Evolutionary conservation across 768 basidiomycete genomes (phyloP).

Genomic region (Gyrodon lividus): DNA sequence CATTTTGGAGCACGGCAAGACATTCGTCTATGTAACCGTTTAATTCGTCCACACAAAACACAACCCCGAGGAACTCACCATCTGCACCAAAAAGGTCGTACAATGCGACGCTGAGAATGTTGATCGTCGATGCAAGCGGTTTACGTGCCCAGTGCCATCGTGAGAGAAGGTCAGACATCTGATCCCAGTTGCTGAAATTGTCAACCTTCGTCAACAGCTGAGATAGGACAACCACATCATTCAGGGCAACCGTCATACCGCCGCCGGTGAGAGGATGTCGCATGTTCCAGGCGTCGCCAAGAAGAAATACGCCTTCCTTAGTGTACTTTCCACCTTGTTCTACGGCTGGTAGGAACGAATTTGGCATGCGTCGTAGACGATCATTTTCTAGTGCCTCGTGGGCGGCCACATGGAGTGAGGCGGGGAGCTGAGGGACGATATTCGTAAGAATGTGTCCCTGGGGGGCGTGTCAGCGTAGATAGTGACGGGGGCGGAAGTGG

Average conservation of each 20-base stretch:
- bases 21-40: conserved; percentile 49
- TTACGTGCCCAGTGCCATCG: conserved; percentile 89
- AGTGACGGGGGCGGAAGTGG: neutral
- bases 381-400: conserved; percentile 70
- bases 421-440: conserved; percentile 80
- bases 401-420: conserved; percentile 64
- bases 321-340: conserved; percentile 52
- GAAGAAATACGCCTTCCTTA: conserved; percentile 74
- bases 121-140: conserved; percentile 79
- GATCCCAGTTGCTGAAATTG: conserved; percentile 47
- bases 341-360: conserved; percentile 84
- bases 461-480: neutral
- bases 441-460: conserved; percentile 70
- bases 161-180: conserved; percentile 51
- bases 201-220: conserved; percentile 52
- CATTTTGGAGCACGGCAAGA: conserved; percentile 64
- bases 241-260: conserved; percentile 95
- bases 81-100: conserved; percentile 96
- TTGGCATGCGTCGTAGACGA: conserved; percentile 90
- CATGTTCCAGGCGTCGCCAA: conserved; percentile 99
- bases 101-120: conserved; percentile 88
- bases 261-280: conserved; percentile 97
- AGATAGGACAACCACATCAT: conserved; percentile 77
- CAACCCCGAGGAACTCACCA: conserved; percentile 42
- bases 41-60: neutral